Evolutionary conservation across 1,284 basidiomycete genomes (phyloP), one percentile per base, ranked within the genome.

Genomic region (Papiliotrema flavescens): DNA sequence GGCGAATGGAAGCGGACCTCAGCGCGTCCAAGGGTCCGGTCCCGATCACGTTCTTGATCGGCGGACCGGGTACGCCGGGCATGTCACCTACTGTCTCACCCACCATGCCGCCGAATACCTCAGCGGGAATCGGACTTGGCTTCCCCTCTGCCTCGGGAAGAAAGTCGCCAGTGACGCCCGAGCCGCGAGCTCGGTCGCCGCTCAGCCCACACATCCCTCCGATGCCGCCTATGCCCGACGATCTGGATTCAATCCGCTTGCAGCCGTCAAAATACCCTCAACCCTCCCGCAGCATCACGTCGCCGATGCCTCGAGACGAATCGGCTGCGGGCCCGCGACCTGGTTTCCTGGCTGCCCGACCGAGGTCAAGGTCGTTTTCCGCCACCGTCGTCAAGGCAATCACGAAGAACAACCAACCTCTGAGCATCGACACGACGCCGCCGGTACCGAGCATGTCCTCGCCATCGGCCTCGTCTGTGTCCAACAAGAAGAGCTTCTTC

Each of bases 301-400:
- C 53, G 13, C 57, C 65, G 2, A 11, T 53, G 9, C 56, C 54
- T 15, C 42, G 42, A 22, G 39, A 49, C 34, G 13, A 26, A 14
- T 26, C 54, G 24, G 35, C 45, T 1, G 35, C 41, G n/a, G 53
- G 43, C 6, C 57, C 64, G 1, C 45, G 55, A 47, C 53, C 61
- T 17, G 59, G 55, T 14, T 58, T 56, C 46, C 47, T 60, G 37
- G 49, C 57, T 41, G 49, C 53, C 19, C 60, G 73, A 39, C 65
- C 71, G 8, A 53, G 73, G 28, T 71, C 72, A 11, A 43, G 70
- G 22, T 71, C 66, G 7, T 74, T 75, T 56, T 70, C 69, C 0
- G 66, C 68, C 3, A 58, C 67, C 1, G 55, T 74, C 22, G 59
- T 64, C 15, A 69, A 65, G 42, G 58, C 62, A 1, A 49, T 54